phyloP scores from a whole-genome alignment of 345 rosid genomes.

The Trapa bicornis region DNA sequence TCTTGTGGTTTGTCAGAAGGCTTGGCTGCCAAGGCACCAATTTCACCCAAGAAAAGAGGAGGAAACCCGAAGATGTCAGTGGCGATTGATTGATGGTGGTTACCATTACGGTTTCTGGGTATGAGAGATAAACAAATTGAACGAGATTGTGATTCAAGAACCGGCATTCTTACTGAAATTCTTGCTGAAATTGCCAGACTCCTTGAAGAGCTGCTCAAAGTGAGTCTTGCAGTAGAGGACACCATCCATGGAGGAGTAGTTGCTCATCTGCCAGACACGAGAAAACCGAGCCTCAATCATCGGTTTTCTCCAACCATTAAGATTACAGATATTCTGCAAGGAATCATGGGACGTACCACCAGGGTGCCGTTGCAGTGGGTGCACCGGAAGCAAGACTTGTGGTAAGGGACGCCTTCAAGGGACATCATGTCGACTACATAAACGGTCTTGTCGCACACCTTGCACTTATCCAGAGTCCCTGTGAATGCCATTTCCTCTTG shows the following conservation, averaged over 20 bases:
- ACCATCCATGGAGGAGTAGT: constrained; percentile 9
- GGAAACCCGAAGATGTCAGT: not conserved
- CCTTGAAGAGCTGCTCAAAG: constrained; percentile 10
- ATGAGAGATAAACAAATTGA: too few species aligned
- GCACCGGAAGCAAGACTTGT: constrained; percentile 40
- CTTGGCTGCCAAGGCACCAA: constrained; percentile 10
- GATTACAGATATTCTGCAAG: not conserved
- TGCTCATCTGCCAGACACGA: constrained; percentile 8
- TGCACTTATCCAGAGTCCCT: constrained; percentile 41
- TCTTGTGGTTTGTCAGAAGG: constrained; percentile 15
- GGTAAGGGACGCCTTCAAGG: constrained; percentile 37
- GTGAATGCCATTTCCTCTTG: constrained; percentile 26
- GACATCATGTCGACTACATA: constrained; percentile 37
- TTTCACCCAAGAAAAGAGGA: not conserved
- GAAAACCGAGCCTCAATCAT: not conserved
- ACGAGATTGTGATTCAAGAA: not conserved
- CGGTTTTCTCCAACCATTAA: not conserved
- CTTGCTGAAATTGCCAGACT: constrained; percentile 11
- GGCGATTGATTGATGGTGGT: not conserved
- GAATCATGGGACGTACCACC: constrained; percentile 17
- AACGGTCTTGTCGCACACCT: constrained; percentile 45
- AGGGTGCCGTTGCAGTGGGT: constrained; percentile 47
- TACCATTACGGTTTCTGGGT: not conserved
- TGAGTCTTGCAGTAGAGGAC: constrained; percentile 10
- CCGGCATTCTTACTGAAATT: constrained; percentile 2